Base-by-base conservation (phyloP, 2,329 filamentous ascomycete species). In the Fusarium tuaranense region DNA sequence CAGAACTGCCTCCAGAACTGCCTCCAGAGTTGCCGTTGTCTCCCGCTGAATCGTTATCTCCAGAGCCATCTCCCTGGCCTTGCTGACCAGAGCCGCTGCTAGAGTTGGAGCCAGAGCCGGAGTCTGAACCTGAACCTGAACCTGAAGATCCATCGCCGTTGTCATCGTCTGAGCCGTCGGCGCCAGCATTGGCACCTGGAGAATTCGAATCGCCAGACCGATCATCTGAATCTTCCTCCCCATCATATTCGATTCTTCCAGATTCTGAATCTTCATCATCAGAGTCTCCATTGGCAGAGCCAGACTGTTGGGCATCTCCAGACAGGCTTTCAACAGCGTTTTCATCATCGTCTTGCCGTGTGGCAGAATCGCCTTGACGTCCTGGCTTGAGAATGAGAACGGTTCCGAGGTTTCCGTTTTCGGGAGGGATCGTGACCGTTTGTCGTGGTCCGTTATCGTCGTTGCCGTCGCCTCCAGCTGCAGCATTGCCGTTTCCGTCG, bases 351-450 rank as follows among this genome's bases (percentile, higher is more conserved):
- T 63, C 18, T 18, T 51, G 34, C 8, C 41, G 18, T 1, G 44
- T 27, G 9, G 63, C 39, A 44, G 39, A 44, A 22, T 65, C 38
- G 8, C 16, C 46, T 7, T 38, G 18, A 3, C 22, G 20, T 0
- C 62, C 60, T 1, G 67, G 67, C 0, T 51, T 73, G 13, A 75
- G 7, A 3, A 75, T 53, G 38, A 75, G 36, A 0, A 75, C 70
- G 4, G 72, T 75, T 2, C 73, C 73, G 2, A 57, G 60, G 7
- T 68, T 71, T 1, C 70, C 72, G 0, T 59, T 70, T 14, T 75
- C 70, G 0, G 73, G 70, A 2, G 73, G 73, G 1, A 75, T 63
- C 0, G 72, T 75, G 3, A 75, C 25, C 0, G 66, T 73, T 18
- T 75, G n/a, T 36, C 61, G 57, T 12, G 55, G 53, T 2, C 36